phyloP scores from a whole-genome alignment of 345 rosid genomes.

The Linum usitatissimum region DNA sequence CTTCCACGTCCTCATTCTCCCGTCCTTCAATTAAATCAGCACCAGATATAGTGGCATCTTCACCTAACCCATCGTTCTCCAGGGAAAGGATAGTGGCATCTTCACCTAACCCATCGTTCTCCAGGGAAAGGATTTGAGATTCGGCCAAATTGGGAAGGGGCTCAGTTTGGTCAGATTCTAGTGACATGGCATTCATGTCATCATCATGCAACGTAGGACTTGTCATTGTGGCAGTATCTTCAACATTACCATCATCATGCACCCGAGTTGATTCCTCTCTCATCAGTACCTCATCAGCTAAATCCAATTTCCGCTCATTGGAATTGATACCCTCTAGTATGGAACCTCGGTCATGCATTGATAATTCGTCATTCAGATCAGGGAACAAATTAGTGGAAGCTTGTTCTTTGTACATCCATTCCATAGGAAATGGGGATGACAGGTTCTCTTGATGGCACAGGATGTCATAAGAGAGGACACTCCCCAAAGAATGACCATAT shows the following conservation, averaged over 20 bases:
- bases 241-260: too few species aligned
- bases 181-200: constrained; percentile 6
- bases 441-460: constrained; percentile 90
- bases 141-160: too few species aligned
- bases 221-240: constrained; percentile 18
- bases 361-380: constrained; percentile 19
- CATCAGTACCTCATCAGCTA: constrained; percentile 22
- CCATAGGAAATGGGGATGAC: constrained; percentile 80
- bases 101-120: constrained; percentile 21
- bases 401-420: constrained; percentile 44
- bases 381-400: too few species aligned
- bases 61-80: constrained; percentile 22
- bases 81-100: constrained; percentile 16
- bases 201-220: constrained; percentile 25
- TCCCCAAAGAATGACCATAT: constrained; percentile 96
- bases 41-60: constrained; percentile 16
- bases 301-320: too few species aligned
- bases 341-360: constrained; percentile 19
- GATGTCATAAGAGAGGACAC: constrained; percentile 94
- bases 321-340: constrained; percentile 19
- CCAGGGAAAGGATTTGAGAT: constrained; percentile 13
- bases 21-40: constrained; percentile 15
- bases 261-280: constrained; percentile 18
- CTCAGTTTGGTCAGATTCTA: constrained; percentile 26
- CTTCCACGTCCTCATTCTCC: constrained; percentile 25